Evolutionary conservation across 345 rosid species (phyloP), one percentile per base, ranked within the genome.

Genomic region (Raphanus sativus): DNA sequence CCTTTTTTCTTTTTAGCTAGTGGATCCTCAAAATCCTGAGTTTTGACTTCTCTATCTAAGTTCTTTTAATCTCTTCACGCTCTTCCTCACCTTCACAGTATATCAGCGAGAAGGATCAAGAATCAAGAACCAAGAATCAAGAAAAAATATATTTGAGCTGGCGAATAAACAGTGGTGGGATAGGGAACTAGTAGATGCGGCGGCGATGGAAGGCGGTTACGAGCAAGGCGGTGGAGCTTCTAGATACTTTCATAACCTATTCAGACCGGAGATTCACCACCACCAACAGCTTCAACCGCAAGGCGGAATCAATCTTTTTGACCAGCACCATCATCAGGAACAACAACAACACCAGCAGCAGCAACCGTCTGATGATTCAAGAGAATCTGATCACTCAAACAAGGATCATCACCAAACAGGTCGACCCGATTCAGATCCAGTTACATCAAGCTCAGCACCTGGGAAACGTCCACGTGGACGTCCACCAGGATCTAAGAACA

Each of bases 401-500:
- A 72, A 71, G 16, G 81, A 71, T 63, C 81, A 29, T 30, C 78
- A 79, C 50, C 79, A 77, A 6, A 64, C 16, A 52, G 67, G 71
- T 48, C 73, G 68, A 62, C 81, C 78, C 21, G 83, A 82, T 62
- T 71, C 83, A 10, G 82, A 82, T 56, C 80, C 69, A 16, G 75
- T 72, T 62, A 84, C 86, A 67, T 81, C 67, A 71, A 60, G 81
- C 59, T 77, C 84, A 62, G 48, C 78, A 30, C 36, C 74, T 8
- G 79, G 72, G 12, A 90, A 89, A 74, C 90, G 97, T 21, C 97
- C 92, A 9, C 86, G 97, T 32, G 97, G 97, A 40, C 89, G 97
- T 30, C 96, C 96, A 13, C 73, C 96, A 0, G 96, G 96, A 50
- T 90, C 96, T 59, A 90, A 87, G 84, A 89, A 89, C 87, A 89